phyloP scores from a whole-genome alignment of 2,329 filamentous ascomycete species.

The Lachnellula hyalina region DNA sequence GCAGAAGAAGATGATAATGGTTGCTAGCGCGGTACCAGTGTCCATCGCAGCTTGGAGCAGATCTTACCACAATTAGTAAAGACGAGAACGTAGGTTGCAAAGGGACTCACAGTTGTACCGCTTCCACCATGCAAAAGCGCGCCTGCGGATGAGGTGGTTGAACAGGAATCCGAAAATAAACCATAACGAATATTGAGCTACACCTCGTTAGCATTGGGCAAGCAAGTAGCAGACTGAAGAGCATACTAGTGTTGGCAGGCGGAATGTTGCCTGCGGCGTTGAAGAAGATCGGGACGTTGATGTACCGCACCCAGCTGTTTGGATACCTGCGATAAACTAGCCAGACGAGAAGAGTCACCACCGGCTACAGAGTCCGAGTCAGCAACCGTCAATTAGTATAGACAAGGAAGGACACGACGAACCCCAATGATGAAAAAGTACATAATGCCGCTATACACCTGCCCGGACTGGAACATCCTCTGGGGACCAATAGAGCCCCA shows the following conservation, averaged over 20 bases:
- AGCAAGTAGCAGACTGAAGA: neutral
- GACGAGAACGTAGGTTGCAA: neutral
- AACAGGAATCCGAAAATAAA: conserved; percentile 59
- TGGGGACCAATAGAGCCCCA: conserved; percentile 68
- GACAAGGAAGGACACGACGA: conserved; percentile 57
- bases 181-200: conserved; percentile 66
- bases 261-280: conserved; percentile 58
- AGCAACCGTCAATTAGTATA: neutral
- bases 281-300: conserved; percentile 64
- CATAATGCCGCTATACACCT: conserved; percentile 58
- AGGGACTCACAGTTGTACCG: conserved; percentile 56
- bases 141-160: conserved; percentile 61
- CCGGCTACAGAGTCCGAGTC: conserved; percentile 34
- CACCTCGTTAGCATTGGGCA: conserved; percentile 41
- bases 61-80: conserved; percentile 31
- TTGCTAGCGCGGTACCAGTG: conserved; percentile 59
- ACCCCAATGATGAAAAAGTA: conserved; percentile 68
- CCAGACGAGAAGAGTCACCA: conserved; percentile 55
- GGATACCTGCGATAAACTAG: conserved; percentile 50
- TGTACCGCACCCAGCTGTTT: conserved; percentile 56
- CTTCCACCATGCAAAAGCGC: conserved; percentile 67
- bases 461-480: conserved; percentile 60
- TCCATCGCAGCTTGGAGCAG: conserved; percentile 67
- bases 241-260: conserved; percentile 62
- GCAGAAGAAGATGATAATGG: conserved; percentile 61